Evolutionary conservation across 306 rosid species (phyloP), one percentile per base, ranked within the genome.

Genomic region (Amphicarpaea edgeworthii): DNA sequence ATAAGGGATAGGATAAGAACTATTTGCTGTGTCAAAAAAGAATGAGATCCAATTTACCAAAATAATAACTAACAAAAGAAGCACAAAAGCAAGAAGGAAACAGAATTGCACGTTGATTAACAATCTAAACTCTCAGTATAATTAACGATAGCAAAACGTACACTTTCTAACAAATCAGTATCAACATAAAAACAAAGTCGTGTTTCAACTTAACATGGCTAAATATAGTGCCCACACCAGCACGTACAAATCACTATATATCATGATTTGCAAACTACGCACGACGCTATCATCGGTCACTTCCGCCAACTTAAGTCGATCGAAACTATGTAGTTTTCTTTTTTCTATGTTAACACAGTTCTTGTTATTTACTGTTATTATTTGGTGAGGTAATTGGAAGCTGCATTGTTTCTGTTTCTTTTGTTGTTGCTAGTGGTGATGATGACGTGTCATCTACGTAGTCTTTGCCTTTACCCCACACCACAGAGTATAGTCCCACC

Each of bases 391-490:
- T 70, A 32, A 81, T 24, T 32, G 85, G 82, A 1, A 79, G 70
- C 63, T 83, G 46, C 40, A 66, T 76, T 7, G 59, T 23, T 7
- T 70, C 77, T 14, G 71, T 34, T 63, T 77, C 82, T 49, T 65
- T 77, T 11, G 49, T 21, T 55, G 32, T 41, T 38, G 47, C 0
- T 57, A 70, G 8, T 11, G 60, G 23, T 23, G 66, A 42, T 11
- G 60, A 30, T 23, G 66, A 42, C 4, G 64, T 14, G 62, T 46
- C 41, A 20, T 42, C 38, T 5, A 53, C 19, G 7, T 84, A 43
- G 61, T 92, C 97, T 72, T 88, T 88, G 70, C 85, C 79, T 79
- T 92, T 92, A 1, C 96, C 96, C 97, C 96, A 90, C 76, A 90
- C 93, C 43, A 92, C 96, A 7, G 87, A 53, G 68, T 90, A 90